These are phyloP conservation scores for Exophiala xenobiotica DNA, from an alignment of 2,329 filamentous ascomycete genomes.

Conservation along the genomic window DNA sequence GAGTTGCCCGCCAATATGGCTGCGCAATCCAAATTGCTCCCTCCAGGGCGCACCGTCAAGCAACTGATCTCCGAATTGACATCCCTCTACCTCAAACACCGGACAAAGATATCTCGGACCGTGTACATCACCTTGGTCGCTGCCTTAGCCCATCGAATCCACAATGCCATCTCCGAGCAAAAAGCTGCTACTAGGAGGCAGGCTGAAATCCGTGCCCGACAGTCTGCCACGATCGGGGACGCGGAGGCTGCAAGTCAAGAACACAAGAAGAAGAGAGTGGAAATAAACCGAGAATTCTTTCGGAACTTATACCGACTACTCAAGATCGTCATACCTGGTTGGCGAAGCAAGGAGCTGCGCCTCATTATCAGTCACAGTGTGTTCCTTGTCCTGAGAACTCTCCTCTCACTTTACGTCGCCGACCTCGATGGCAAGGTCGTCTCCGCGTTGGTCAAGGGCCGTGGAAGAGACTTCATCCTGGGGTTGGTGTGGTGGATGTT, in stretches of 20 bases:
- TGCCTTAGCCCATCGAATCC: constrained; percentile 80
- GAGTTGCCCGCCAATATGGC: constrained; percentile 56
- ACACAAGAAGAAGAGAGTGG: constrained; percentile 70
- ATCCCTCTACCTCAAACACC: constrained; percentile 72
- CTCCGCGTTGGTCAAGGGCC: constrained; percentile 86
- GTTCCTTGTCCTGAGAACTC: constrained; percentile 83
- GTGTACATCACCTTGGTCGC: constrained; percentile 81
- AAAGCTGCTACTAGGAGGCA: constrained; percentile 76
- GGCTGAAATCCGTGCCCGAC: constrained; percentile 57
- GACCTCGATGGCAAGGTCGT: constrained; percentile 90
- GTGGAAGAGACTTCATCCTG: constrained; percentile 82
- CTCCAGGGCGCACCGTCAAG: constrained; percentile 62
- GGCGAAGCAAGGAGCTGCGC: constrained; percentile 82
- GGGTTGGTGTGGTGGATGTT: constrained; percentile 98
- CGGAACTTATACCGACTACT: constrained; percentile 74
- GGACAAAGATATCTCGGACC: constrained; percentile 76
- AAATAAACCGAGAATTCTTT: constrained; percentile 85
- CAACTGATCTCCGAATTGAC: constrained; percentile 66
- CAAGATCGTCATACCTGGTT: constrained; percentile 85
- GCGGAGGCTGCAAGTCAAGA: constrained; percentile 34
- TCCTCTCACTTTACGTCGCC: constrained; percentile 93
- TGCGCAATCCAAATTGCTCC: constrained; percentile 69
- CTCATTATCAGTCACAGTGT: constrained; percentile 87
- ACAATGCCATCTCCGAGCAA: constrained; percentile 88
- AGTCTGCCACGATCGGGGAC: constrained; percentile 42